Percentiles rank a stretch among this genome's conserved stretches.
phyloP scores from a whole-genome alignment of 371 early-diverging fungal genomes.

The Mortierella sp. region DNA sequence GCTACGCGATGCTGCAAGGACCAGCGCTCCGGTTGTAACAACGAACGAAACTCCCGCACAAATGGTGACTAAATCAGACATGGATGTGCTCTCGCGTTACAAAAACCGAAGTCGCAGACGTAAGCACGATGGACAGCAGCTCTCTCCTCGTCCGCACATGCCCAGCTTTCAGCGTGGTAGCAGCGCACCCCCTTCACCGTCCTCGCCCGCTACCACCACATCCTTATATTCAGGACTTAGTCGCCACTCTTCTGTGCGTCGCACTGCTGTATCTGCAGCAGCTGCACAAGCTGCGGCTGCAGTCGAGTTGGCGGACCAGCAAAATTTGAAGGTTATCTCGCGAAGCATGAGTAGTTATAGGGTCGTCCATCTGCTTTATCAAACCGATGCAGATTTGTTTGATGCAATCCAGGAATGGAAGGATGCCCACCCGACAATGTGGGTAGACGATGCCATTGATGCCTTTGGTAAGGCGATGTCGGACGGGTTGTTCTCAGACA shows the following conservation, averaged over 20 bases:
- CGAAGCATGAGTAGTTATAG: conserved; percentile 35
- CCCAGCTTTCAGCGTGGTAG: neutral
- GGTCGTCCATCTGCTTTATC: conserved; percentile 38
- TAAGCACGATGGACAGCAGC: conserved; percentile 8
- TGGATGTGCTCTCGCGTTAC: neutral
- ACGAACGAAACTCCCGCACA: neutral
- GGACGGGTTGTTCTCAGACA: too few species aligned
- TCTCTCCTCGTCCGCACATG: conserved; percentile 7
- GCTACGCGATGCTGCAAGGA: neutral
- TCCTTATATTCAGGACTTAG: conserved; percentile 16
- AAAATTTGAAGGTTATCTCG: conserved; percentile 20
- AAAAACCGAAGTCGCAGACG: conserved; percentile 5
- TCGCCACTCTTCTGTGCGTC: conserved; percentile 18
- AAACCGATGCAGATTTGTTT: conserved; percentile 33
- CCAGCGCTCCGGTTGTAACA: too few species aligned
- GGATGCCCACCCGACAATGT: conserved; percentile 16
- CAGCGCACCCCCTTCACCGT: conserved; percentile 1
- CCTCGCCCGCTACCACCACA: conserved; percentile 8
- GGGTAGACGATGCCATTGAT: conserved; percentile 47
- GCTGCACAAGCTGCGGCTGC: conserved; percentile 7
- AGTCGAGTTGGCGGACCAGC: conserved; percentile 10
- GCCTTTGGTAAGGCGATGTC: conserved; percentile 48
- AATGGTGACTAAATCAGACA: conserved; percentile 4
- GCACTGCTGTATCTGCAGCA: neutral
- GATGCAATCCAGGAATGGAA: conserved; percentile 42